Evolutionary conservation across 768 basidiomycete genomes (phyloP), one percentile per base, ranked within the genome.

Genomic region (Podaxis sp.): DNA sequence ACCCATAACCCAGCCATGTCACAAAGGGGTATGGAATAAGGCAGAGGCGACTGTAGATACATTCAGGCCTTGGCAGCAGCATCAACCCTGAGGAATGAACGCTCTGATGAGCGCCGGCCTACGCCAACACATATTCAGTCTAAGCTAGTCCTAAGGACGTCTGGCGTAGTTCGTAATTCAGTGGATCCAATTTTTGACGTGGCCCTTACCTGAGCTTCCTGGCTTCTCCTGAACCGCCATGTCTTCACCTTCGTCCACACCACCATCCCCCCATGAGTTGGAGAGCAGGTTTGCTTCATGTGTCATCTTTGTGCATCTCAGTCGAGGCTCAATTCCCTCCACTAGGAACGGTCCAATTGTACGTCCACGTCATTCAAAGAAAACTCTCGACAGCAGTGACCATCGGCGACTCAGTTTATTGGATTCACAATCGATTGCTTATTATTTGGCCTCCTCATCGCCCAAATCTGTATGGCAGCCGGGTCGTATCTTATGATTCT

Each of bases 361-460:
- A 55, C 36, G 54, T 55, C n/a, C 37, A n/a, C n/a, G 38, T 38
- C 13, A 13, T 40, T 54, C 17, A n/a, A 12, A 40, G 36, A 38
- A 40, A 13, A 1, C 36, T 3, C 19, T 15, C 36, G 19, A n/a
- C 19, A 13, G 22, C 13, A 27, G 17, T 36, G 19, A 38, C 13
- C 3, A 19, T 29, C 19, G 52, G 38, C 54, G 17, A 24, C 8
- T 55, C 29, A 55, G 54, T 55, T 55, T n/a, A 25, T 55, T 22
- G 37, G 54, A 8, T 55, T 55, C 6, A 40, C 36, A 8, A 37
- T 55, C 11, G 54, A 55, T 24, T 55, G 54, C 54, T 24, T 55
- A 38, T 19, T 55, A 24, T 55, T 55, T 55, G 54, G 54, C 15
- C 22, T 55, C 36, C 54, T 55, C n/a, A 15, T 55, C 7, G 54